A percentile compares a stretch with the other conserved stretches of the same genome.
Evolutionary conservation across 2,329 filamentous ascomycete genomes (phyloP).

Genomic region (Triangularia setosa): DNA sequence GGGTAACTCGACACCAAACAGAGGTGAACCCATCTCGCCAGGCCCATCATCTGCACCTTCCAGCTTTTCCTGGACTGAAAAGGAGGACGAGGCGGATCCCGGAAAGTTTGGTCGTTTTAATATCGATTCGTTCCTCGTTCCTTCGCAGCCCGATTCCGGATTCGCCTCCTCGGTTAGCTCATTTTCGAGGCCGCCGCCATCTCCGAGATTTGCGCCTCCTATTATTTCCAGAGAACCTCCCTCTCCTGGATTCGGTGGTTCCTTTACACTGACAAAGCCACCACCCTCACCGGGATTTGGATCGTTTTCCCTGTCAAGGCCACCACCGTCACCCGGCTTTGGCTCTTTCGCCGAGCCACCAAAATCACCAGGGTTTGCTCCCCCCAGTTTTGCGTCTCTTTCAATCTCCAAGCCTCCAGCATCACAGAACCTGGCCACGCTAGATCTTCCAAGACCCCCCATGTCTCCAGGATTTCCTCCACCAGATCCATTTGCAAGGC

Average conservation of each 20-base stretch:
- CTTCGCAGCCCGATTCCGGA: slow-evolving; percentile 31
- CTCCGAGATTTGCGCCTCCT: slow-evolving; percentile 25
- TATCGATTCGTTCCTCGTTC: slow-evolving; percentile 36
- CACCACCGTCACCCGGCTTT: slow-evolving; percentile 10
- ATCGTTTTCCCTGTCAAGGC: slow-evolving; percentile 7
- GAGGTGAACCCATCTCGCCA: slow-evolving; percentile 48
- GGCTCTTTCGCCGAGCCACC: slow-evolving; percentile 13
- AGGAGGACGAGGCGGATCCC: slow-evolving; percentile 41
- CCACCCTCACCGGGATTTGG: slow-evolving; percentile 39
- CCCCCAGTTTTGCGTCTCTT: slow-evolving; percentile 28
- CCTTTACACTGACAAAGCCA: slow-evolving; percentile 7
- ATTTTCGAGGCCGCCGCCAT: slow-evolving; percentile 26
- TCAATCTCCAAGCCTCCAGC: slow-evolving; percentile 30
- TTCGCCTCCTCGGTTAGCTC: slow-evolving; percentile 22
- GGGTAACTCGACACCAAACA: slow-evolving; percentile 50
- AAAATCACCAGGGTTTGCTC: slow-evolving; percentile 23
- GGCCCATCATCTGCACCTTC: slow-evolving; percentile 66
- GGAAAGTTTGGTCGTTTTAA: slow-evolving; percentile 41
- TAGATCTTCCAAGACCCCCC: slow-evolving; percentile 31
- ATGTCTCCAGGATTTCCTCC: slow-evolving; percentile 25
- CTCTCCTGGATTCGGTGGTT: slow-evolving; percentile 36
- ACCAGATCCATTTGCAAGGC: slow-evolving; percentile 32
- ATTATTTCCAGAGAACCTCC: slow-evolving; percentile 34
- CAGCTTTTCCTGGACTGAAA: slow-evolving; percentile 55
- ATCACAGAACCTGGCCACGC: slow-evolving; percentile 15